Evolutionary conservation across 257 asterid genomes (phyloP), one percentile per base, ranked within the genome.

Genomic region (Solanum ahanhuiri): DNA sequence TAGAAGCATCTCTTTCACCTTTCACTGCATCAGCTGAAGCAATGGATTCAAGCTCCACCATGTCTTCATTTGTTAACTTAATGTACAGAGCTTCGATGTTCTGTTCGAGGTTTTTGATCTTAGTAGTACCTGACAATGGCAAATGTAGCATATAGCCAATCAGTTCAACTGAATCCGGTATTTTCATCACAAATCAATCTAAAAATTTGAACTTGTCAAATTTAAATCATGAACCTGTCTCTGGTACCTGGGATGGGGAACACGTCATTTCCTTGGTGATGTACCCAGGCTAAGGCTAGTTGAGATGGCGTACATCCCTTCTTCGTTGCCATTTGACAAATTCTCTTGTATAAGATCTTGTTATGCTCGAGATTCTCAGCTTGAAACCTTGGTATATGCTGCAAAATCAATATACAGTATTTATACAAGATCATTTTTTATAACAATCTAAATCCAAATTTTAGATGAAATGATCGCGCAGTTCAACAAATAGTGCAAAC

Each of bases 201-300:
- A 5, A 51, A 54, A 54, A 23, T 18, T 54, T 54, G 4, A 54
- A 54, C 2, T 6, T 1, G 4, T 57, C 64, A 57, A 71, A 71
- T 18, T 34, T 34, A 71, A 11, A 71, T 9, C 7, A 20, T 20
- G 30, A 1, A 34, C 4, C 1, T 5, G 4, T 71, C 14, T 71
- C 4, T 92, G 28, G 89, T 91, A 15, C 92, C 93, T 2, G 92
- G 94, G 39, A 91, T 91, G 4, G 92, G 92, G 23, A 91, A 87
- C 63, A 91, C 92, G 23, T 90, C 92, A 34, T 84, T 85, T 66
- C 95, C 95, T 85, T 89, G 94, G 85, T 90, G 93, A 88, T 90
- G 94, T 18, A 92, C 87, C 95, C 95, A 92, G 20, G 94, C 93
- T 81, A 92, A 89, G 12, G 95, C 93, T 20, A 92, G 89, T 64